Evolutionary conservation across 2,329 filamentous ascomycete species (phyloP).

Genomic region (Clarireedia monteithiana): DNA sequence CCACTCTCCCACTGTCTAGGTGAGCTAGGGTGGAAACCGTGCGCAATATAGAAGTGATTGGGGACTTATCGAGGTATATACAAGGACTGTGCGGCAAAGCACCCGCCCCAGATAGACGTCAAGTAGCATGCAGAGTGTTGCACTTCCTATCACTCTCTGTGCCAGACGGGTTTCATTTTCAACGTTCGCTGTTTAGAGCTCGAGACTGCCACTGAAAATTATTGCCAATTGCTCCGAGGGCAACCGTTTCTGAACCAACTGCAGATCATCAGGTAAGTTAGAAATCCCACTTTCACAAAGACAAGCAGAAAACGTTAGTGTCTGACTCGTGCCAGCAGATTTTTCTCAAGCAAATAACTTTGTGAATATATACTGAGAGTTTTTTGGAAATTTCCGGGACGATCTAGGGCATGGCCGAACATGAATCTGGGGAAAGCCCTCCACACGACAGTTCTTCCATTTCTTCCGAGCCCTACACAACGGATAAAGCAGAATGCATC

Average conservation of each 20-base stretch:
- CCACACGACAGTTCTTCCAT: neutral
- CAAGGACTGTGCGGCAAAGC: no score
- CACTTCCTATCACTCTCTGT: neutral
- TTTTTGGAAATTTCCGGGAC: neutral
- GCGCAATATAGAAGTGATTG: no score
- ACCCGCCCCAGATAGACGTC: neutral
- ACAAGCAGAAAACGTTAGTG: neutral
- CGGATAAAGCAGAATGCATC: neutral
- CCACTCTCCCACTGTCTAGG: no score
- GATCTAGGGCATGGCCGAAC: neutral
- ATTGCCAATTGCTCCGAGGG: no score
- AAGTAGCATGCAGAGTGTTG: neutral
- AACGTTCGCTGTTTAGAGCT: neutral
- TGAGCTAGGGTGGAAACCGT: no score
- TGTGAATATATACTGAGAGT: neutral
- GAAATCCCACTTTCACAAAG: neutral
- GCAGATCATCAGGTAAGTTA: neutral
- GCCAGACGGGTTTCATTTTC: neutral
- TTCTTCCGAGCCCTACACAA: neutral
- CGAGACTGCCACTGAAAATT: neutral
- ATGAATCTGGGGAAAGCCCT: neutral
- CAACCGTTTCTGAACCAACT: neutral
- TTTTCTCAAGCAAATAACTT: neutral
- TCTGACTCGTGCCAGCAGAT: neutral
- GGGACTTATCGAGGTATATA: no score